These are phyloP conservation scores for Geranomyces michiganensis DNA, from an alignment of 192 early-diverging fungal species.

Conservation along the genomic window DNA sequence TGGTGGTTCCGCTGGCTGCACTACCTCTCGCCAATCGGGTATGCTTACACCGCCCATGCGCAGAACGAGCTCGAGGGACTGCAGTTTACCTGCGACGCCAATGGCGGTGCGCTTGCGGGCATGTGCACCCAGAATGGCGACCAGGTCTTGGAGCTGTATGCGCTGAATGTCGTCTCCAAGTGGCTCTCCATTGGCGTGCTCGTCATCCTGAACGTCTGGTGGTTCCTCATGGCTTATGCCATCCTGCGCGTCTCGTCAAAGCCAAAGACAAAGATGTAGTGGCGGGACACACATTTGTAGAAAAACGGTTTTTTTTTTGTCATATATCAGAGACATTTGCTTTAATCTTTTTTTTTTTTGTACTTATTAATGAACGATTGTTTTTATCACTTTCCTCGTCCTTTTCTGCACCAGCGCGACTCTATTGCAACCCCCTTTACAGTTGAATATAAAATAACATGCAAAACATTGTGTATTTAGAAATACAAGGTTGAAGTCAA, in stretches of 20 bases:
- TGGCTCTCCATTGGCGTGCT: constrained; percentile 2
- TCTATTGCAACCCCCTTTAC: no score
- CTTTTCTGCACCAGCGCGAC: no score
- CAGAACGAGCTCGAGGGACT: constrained; percentile 19
- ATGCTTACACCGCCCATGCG: constrained; percentile 20
- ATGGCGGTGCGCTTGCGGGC: neutral
- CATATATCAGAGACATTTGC: no score
- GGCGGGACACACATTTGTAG: no score
- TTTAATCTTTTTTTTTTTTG: no score
- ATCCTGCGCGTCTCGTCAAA: constrained; percentile 13
- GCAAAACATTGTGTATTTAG: no score
- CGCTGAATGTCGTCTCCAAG: neutral
- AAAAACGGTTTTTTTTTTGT: no score
- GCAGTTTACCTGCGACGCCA: constrained; percentile 5
- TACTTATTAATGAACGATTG: no score
- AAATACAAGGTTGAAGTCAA: no score
- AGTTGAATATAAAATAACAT: no score
- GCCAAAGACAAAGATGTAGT: constrained; percentile 15
- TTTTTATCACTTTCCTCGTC: no score
- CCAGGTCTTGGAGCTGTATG: constrained; percentile 12
- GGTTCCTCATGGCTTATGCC: constrained; percentile 22
- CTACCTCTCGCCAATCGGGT: constrained; percentile 30
- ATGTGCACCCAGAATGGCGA: constrained; percentile 10
- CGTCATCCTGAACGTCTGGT: constrained; percentile 4
- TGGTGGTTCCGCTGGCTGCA: constrained; percentile 37